Conservation (phyloP, 768 basidiomycete species). For the Russula virescens region DNA sequence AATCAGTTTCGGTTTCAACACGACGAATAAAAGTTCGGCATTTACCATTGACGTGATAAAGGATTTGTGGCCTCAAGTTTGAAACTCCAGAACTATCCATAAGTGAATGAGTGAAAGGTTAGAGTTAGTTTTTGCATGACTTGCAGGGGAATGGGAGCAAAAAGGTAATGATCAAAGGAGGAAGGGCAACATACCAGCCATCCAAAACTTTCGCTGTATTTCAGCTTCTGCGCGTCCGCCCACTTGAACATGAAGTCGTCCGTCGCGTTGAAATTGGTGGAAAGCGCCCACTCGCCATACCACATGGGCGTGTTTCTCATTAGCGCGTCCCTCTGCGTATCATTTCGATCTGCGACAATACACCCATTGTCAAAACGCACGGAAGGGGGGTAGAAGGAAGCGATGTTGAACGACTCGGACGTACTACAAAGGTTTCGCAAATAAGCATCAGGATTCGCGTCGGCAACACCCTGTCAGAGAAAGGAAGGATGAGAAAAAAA, state of each 20-base stretch:
- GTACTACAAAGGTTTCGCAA: constrained; percentile 63
- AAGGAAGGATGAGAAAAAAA: not conserved
- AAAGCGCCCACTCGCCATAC: constrained; percentile 57
- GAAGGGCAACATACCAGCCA: constrained; percentile 51
- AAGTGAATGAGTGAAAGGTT: not conserved
- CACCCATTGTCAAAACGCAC: not conserved
- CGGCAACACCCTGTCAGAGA: constrained; percentile 59
- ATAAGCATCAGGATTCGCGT: constrained; percentile 58
- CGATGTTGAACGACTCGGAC: constrained; percentile 23
- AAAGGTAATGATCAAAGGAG: not conserved
- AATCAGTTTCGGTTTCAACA: no score
- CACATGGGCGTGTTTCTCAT: constrained; percentile 43
- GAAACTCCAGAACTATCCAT: constrained; percentile 62
- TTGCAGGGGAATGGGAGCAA: no score
- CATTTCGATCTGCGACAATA: constrained; percentile 46
- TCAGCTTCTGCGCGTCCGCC: constrained; percentile 72
- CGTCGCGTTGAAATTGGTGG: constrained; percentile 59
- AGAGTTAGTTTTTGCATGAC: no score
- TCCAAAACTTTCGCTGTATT: constrained; percentile 53
- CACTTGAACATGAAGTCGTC: constrained; percentile 57
- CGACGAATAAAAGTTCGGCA: no score
- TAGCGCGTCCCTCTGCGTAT: constrained; percentile 44
- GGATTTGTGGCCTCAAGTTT: constrained; percentile 55
- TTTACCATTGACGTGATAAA: constrained; percentile 59
- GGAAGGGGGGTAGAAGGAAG: not conserved